Base-by-base conservation (phyloP, 495 filamentous ascomycete species). In the Oidiodendron maius region DNA sequence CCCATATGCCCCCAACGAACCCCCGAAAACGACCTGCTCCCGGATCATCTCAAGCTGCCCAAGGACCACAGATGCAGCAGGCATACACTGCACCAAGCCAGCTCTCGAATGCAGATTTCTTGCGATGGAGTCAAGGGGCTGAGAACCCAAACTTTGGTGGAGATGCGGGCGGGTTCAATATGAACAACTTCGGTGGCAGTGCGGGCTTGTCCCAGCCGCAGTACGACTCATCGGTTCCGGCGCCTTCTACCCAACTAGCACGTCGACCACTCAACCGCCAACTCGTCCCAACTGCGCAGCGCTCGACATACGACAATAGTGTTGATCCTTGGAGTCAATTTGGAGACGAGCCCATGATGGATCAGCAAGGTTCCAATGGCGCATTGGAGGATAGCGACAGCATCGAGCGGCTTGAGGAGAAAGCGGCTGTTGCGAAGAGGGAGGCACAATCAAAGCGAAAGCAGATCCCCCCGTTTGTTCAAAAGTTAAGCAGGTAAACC, bases 391-490 rank as follows among this genome's bases (percentile, higher is more conserved):
- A 70, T 65, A 76, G 71, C 69, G 86, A 91, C 53, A 85, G 80
- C 52, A 70, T 89, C 48, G 86, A 88, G 42, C 72, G 86, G 24
- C 75, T 95, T 8, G 87, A 91, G 59, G 76, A 83, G 60, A 82
- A 75, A 61, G 90, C 88, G 10, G 60, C 78, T 51, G 64, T 77
- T 39, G 90, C 89, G 13, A 94, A 91, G 70, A 76, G 80, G 59
- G 90, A 95, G 20, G 83, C 88, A 2, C 83, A 87, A 66, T 71
- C 82, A 2, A 95, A 95, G 61, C 70, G 89, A 50, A 96, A 95
- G 66, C 86, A 89, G 59, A 97, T 99, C 28, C 94, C 93, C 2
- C 93, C 93, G 10, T 99, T 99, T 68, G 89, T 99, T 9, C 94
- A 97, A 65, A 99, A 99, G 64, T 66, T 99, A 50, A 95, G 89